Conservation (phyloP, 345 rosid genomes). For the Ailanthus altissimus region DNA sequence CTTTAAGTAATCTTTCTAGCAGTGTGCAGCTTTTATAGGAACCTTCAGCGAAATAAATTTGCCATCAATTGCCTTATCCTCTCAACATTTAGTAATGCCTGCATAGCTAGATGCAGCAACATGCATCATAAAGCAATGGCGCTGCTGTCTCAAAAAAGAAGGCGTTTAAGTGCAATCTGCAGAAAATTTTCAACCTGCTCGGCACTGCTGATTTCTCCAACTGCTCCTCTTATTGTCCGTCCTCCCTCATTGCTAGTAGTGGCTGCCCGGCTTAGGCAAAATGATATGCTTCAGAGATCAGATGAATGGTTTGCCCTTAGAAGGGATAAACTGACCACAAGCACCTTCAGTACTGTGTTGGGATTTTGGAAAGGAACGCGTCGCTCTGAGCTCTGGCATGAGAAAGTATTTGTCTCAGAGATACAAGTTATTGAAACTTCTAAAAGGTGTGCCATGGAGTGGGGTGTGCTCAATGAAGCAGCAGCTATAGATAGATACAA, state of each 20-base stretch:
- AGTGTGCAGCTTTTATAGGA: slow-evolving; percentile 33
- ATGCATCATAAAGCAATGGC: slow-evolving; percentile 26
- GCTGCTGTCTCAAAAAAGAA: slow-evolving; percentile 24
- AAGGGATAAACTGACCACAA: slow-evolving; percentile 78
- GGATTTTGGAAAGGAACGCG: slow-evolving; percentile 91
- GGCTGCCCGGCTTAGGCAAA: slow-evolving; percentile 43
- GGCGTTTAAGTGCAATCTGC: slow-evolving; percentile 26
- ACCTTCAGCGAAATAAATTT: slow-evolving; percentile 30
- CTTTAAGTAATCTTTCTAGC: slow-evolving; percentile 16
- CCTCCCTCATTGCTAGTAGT: slow-evolving; percentile 45
- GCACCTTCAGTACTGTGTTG: slow-evolving; percentile 92
- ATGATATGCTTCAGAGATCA: slow-evolving; percentile 75
- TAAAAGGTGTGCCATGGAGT: slow-evolving; percentile 61
- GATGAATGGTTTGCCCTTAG: slow-evolving; percentile 93
- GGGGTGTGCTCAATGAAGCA: slow-evolving; percentile 82
- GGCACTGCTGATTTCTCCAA: slow-evolving; percentile 31
- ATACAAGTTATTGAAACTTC: slow-evolving; percentile 36
- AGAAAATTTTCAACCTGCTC: slow-evolving; percentile 34
- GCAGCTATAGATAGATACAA: slow-evolving; percentile 72
- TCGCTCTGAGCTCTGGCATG: slow-evolving; percentile 85
- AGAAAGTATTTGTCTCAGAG: slow-evolving; percentile 67
- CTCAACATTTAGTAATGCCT: slow-evolving; percentile 46
- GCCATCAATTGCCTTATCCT: slow-evolving; percentile 27
- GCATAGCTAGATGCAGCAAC: slow-evolving; percentile 33
- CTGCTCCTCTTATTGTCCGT: slow-evolving; percentile 30